Base-by-base conservation (phyloP, 768 basidiomycete species). In the Calocera viscosa region DNA sequence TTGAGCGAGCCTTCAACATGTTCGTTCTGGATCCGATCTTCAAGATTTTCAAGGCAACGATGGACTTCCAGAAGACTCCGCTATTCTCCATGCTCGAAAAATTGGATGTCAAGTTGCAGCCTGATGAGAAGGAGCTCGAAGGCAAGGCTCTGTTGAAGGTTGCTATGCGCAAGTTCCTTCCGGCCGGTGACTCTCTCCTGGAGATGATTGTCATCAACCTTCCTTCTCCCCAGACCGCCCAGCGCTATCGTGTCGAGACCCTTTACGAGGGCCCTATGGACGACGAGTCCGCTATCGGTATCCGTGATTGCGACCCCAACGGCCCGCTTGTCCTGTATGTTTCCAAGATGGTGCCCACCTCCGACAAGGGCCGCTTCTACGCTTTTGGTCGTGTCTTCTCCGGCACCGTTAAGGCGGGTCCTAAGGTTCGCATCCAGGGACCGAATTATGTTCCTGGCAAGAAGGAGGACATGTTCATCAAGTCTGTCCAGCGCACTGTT, bases 191-290 rank as follows among this genome's bases (percentile, higher is more conserved):
- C 79, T 89, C 94, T 53, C 87, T 99, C 72, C 77, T 99, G 80
- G 96, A 98, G 84, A 99, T 99, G 96, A 97, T 97, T 79, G 94
- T 97, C 83, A 91, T 99, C 79, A 92, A 97, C 82, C 87, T 99
- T 71, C 95, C 96, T 49, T 99, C 96, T 26, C 95, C 94, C 67
- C 87, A 86, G 67, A 98, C 95, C 69, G 96, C 96, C 69, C 96
- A 99, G 80, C 85, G 89, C 66, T 98, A 98, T 80, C 94, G 96
- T 84, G 94, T 96, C 67, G 94, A 98, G 83, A 98, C 96, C 72
- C 88, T 99, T 69, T 98, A 99, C 79, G 96, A 99, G 77, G 96
- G 96, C 76, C 96, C 96, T 73, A 93, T 97, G 93, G 96, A 99
- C 80, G 96, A 99, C 75, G 96, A 99, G 80, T 96, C 92, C 68